Base-by-base conservation (phyloP, 164 flowering plant genomes). In the Chimonanthus salicifolius region DNA sequence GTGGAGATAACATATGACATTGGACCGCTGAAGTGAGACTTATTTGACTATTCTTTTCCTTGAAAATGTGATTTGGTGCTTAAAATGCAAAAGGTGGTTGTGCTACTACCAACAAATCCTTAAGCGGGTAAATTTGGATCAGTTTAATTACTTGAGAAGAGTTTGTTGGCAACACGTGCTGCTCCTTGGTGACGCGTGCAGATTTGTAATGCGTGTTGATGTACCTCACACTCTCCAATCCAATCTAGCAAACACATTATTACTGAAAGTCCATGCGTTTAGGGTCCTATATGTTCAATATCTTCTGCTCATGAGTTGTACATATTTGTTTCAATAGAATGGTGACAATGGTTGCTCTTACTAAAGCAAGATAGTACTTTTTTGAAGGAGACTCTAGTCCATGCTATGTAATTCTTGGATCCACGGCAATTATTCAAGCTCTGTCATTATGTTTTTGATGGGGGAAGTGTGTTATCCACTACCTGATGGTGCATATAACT, bases 1-100 rank as follows among this genome's bases (percentile, higher is more conserved):
- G 82, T 15, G 74, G 83, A 50, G 71, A 72, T 13, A 68, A 80
- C 83, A 64, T 18, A 33, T 33, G 33, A 33, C 33, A 33, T 33
- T 33, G 33, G 33, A 1, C 47, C 44, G 13, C 49, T 49, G 62
- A 48, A 2, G 2, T 9, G 33, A 64, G 48, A 16, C 70, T 45
- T 33, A 33, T 33, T 33, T 33, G 33, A 33, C 33, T 64, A 5
- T n/a, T 47, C 9, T 68, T 68, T 48, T 60, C 45, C 33, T 33
- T 1, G 33, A 48, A 69, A 49, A 68, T 20, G 47, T n/a, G 13
- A 18, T 8, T 1, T 47, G 49, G 46, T 71, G 15, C 67, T 45
- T 62, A n/a, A 44, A 62, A 46, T n/a, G 65, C 21, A 33, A 15
- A 6, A 45, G 65, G 20, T 58, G 10, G 47, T 54, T 2, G 3